Base-by-base conservation (phyloP, 2,329 filamentous ascomycete species). In the Thelonectria blattea region DNA sequence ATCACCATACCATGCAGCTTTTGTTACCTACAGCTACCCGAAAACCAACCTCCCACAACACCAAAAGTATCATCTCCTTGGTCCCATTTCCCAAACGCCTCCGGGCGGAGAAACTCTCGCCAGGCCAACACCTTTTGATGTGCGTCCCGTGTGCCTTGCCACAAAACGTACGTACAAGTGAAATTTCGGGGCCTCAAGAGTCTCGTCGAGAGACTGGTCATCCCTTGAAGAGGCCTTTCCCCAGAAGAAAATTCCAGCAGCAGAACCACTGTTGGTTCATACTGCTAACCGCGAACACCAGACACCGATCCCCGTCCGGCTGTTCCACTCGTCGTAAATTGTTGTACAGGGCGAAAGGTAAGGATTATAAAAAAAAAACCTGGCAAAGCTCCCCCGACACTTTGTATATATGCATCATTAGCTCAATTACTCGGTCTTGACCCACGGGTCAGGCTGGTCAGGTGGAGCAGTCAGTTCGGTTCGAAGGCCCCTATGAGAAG, bases 81-180 rank as follows among this genome's bases (percentile, higher is more conserved):
- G 57, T 64, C 72, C 63, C 52, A 57, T 56, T 67, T 60, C 62
- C 62, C 59, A 60, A 58, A 65, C 71, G 71, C 71, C 58, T 63
- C 63, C 71, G 69, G 65, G 62, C 61, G 69, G 70, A 64, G 65
- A 58, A 65, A 61, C 51, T 64, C 60, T 56, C 58, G 62, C 71
- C 69, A 72, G 66, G 65, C 64, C 77, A 78, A 77, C 78, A 80
- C 71, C 74, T 80, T 81, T 82, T 80, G 67, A 72, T 73, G 76
- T 80, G 75, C 78, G 75, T 80, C 63, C 67, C 68, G 64, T 68
- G 56, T 68, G 61, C 68, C 64, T 75, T 75, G 69, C 69, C 76
- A 71, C 68, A n/a, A 72, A 72, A 72, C 77, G 71, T 76, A 79
- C 71, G 73, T 78, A 77, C 76, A 78, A 65, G 62, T 67, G 62